Percentiles rank a stretch among this genome's conserved stretches.
Evolutionary conservation across 2,329 filamentous ascomycete species (phyloP).

Genomic region (Fusarium aywerte): DNA sequence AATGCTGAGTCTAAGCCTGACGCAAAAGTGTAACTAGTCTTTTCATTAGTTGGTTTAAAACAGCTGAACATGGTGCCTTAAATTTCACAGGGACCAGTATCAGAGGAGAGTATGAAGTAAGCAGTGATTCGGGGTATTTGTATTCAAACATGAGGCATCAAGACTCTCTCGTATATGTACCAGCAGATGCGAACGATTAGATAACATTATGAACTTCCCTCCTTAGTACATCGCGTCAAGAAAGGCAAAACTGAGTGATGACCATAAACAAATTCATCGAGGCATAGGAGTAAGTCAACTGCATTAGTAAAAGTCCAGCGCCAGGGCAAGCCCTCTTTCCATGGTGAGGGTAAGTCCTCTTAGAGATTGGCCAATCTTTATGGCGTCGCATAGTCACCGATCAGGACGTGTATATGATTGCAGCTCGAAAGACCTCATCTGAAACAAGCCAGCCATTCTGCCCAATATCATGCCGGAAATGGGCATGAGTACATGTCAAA

Average conservation of each 20-base stretch:
- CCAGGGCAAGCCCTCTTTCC: not conserved
- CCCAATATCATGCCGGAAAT: not conserved
- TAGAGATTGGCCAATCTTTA: not conserved
- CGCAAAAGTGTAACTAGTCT: not conserved
- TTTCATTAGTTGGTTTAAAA: not conserved
- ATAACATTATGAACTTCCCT: not conserved
- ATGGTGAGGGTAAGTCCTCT: not conserved
- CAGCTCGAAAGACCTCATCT: not conserved
- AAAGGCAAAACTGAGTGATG: too few species aligned
- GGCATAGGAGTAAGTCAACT: not conserved
- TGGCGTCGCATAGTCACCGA: not conserved
- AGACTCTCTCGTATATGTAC: not conserved
- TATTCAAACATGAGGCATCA: slow-evolving; percentile 1
- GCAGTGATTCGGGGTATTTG: not conserved
- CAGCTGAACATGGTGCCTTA: not conserved
- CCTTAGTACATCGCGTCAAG: not conserved
- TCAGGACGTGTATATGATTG: not conserved
- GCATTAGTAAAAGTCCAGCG: not conserved
- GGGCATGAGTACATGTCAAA: not conserved
- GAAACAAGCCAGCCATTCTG: not conserved
- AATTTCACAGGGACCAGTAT: not conserved
- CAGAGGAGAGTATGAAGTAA: not conserved
- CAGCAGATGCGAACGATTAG: not conserved
- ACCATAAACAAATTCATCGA: not conserved
- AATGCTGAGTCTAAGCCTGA: not conserved